Evolutionary conservation across 208 protist species (phyloP).

Genomic region (Crithidia acanthocephali): DNA sequence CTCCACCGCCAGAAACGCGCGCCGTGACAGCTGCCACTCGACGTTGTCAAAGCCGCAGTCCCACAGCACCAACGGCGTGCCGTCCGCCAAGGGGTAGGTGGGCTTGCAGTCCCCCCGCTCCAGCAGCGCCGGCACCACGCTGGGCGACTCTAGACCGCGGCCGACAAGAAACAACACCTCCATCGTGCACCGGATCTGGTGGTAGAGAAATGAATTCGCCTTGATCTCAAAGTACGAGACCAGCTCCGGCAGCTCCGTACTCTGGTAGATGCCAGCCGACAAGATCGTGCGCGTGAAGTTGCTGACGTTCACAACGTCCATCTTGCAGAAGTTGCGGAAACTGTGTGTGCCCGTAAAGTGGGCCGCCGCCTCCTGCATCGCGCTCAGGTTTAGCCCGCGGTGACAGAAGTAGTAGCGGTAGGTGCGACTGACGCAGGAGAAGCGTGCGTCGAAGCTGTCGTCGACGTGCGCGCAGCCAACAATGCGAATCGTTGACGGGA

Average conservation of each 20-base stretch:
- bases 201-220: constrained; percentile 97
- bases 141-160: constrained; percentile 62
- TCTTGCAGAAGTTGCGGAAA: constrained; percentile 98
- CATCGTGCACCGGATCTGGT: constrained; percentile 97
- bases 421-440: constrained; percentile 85
- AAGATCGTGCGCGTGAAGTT: constrained; percentile 92
- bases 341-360: constrained; percentile 95
- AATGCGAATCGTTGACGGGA: constrained; percentile 95
- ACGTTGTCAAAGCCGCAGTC: constrained; percentile 73
- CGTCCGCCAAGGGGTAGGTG: constrained; percentile 75
- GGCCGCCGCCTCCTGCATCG: constrained; percentile 90
- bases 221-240: constrained; percentile 91
- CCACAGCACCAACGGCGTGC: constrained; percentile 83
- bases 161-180: constrained; percentile 93
- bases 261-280: constrained; percentile 50
- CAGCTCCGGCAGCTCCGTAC: constrained; percentile 58
- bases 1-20: constrained; percentile 51
- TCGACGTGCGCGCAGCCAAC: constrained; percentile 93
- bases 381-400: constrained; percentile 73
- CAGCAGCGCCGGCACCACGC: constrained; percentile 64
- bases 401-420: constrained; percentile 95
- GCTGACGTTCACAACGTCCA: constrained; percentile 93
- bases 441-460: constrained; percentile 92
- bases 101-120: constrained; percentile 80
- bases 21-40: constrained; percentile 66